These are phyloP conservation scores for Hermanozyma aechmeae DNA, from an alignment of 805 yeast species.

Conservation along the genomic window DNA sequence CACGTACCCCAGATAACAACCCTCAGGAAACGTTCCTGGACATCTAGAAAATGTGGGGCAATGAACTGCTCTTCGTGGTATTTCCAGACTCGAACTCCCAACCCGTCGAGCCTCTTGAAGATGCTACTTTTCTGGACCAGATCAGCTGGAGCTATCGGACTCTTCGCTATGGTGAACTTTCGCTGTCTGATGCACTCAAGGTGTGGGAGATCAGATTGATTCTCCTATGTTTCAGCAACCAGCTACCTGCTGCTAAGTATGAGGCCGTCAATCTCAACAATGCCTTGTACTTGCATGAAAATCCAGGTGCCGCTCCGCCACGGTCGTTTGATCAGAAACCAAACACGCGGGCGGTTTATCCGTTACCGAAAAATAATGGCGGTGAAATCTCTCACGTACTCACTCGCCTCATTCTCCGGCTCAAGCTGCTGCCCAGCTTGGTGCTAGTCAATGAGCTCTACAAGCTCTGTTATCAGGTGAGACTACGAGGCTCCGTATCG, in stretches of 20 bases:
- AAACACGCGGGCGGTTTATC: conserved; percentile 17
- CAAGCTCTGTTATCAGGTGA: conserved; percentile 22
- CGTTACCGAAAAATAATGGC: conserved; percentile 28
- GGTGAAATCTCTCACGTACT: conserved; percentile 17
- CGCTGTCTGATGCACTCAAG: conserved; percentile 10
- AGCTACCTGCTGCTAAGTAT: conserved; percentile 19
- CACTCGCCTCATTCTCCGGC: not conserved
- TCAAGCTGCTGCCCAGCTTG: conserved; percentile 28
- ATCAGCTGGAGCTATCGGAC: no score
- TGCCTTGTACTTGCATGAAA: conserved; percentile 23
- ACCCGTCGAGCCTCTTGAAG: no score
- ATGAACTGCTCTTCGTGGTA: no score
- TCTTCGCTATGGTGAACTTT: no score
- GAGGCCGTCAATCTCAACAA: conserved; percentile 31
- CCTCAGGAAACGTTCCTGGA: no score
- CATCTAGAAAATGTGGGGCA: no score
- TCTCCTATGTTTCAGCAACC: conserved; percentile 20
- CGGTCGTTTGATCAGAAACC: not conserved
- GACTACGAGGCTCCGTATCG: not conserved
- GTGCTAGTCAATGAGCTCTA: conserved; percentile 34
- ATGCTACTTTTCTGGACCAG: no score
- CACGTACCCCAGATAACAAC: no score
- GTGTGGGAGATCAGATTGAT: conserved; percentile 30
- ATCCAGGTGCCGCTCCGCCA: conserved; percentile 4
- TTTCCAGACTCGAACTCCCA: no score